Conservation (phyloP, 495 filamentous ascomycete species). For the Cercophora scortea region DNA sequence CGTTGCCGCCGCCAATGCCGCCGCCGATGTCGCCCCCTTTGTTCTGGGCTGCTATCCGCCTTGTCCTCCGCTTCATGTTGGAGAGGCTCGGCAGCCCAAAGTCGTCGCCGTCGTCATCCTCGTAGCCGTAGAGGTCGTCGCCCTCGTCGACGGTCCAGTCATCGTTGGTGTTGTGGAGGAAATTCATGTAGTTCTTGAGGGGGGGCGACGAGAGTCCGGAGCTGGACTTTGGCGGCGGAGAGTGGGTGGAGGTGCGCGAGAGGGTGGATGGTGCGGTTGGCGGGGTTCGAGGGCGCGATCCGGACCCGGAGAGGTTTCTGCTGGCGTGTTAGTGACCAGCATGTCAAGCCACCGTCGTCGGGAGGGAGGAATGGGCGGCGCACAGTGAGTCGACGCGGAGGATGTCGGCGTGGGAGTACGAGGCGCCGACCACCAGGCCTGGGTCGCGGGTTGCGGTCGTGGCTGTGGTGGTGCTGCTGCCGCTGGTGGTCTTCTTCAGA, state of each 20-base stretch:
- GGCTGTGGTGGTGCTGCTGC: not conserved
- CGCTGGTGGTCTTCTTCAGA: constrained; percentile 39
- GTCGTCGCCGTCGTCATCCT: constrained; percentile 80
- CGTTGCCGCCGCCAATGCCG: constrained; percentile 5
- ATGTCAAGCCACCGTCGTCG: not conserved
- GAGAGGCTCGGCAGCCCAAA: constrained; percentile 88
- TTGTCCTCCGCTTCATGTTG: constrained; percentile 70
- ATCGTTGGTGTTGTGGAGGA: constrained; percentile 65
- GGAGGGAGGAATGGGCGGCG: constrained; percentile 6
- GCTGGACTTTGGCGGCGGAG: constrained; percentile 48
- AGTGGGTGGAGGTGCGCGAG: constrained; percentile 33
- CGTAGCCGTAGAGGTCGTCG: constrained; percentile 64
- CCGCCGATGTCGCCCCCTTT: constrained; percentile 9
- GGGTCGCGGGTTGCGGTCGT: constrained; percentile 48
- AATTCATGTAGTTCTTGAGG: constrained; percentile 63
- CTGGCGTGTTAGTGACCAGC: constrained; percentile 9
- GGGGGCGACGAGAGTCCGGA: constrained; percentile 52
- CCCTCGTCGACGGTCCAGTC: constrained; percentile 65
- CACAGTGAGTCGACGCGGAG: constrained; percentile 76
- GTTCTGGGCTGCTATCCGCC: constrained; percentile 39
- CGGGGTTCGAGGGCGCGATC: constrained; percentile 42
- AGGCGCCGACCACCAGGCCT: constrained; percentile 81
- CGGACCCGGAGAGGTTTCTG: constrained; percentile 36
- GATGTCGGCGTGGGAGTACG: constrained; percentile 94
- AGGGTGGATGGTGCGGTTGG: constrained; percentile 31